Conservation (phyloP, 169 alveolate species). For the Cytauxzoon felis region DNA sequence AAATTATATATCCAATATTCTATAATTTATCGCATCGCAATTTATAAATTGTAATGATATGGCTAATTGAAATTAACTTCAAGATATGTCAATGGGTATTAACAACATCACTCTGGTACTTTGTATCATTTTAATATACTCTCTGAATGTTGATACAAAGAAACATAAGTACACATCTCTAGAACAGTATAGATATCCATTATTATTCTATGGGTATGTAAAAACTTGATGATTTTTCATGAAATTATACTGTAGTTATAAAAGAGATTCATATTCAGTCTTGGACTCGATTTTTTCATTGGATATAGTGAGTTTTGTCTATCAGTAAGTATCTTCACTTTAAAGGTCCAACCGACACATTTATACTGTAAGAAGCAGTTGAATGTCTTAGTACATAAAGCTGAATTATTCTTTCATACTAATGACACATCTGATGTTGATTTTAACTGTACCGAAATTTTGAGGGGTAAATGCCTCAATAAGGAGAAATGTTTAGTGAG, state of each 20-base stretch:
- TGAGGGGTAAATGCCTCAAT: slow-evolving; percentile 37
- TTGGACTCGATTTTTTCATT: slow-evolving; percentile 14
- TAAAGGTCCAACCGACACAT: slow-evolving; percentile 1
- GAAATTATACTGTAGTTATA: background rate
- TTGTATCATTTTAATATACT: no score
- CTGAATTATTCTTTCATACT: background rate
- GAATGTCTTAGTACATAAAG: slow-evolving; percentile 49
- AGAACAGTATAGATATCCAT: slow-evolving; percentile 11
- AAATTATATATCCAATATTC: no score
- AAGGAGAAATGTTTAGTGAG: slow-evolving; percentile 31
- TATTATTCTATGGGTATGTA: slow-evolving; percentile 47
- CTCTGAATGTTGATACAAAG: no score
- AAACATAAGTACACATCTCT: background rate
- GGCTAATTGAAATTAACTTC: no score
- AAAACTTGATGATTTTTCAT: no score
- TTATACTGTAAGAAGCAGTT: slow-evolving; percentile 19
- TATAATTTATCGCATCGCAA: no score
- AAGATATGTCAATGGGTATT: no score
- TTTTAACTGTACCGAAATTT: slow-evolving; percentile 29
- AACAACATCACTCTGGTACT: no score
- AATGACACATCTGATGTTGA: background rate
- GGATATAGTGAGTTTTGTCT: slow-evolving; percentile 9
- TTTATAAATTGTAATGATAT: no score
- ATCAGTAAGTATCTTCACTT: background rate
- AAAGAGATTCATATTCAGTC: background rate